Percentiles rank a stretch among this genome's conserved stretches.
Conservation (phyloP, 306 rosid species). For the Echinosophora koreensis region DNA sequence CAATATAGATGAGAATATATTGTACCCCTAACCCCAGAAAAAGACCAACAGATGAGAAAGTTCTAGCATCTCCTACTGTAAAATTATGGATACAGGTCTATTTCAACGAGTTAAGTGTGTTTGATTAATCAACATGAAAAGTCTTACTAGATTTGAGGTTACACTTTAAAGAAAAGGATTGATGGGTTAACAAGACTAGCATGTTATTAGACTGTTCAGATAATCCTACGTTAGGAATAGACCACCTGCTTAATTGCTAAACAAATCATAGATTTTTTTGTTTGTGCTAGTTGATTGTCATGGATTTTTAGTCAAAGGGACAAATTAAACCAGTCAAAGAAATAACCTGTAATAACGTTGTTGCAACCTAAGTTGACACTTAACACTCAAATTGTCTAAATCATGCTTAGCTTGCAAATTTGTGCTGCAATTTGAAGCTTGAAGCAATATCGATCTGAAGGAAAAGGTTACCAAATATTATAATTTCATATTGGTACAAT, state of each 20-base stretch:
- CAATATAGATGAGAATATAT: too few relatives aligned
- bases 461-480: constrained; percentile 49
- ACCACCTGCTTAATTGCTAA: constrained; percentile 34
- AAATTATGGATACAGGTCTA: constrained; percentile 30
- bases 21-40: too few relatives aligned
- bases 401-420: constrained; percentile 60
- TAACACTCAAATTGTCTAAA: constrained; percentile 53
- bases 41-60: neutral
- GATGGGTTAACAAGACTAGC: constrained; percentile 44
- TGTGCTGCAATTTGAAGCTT: constrained; percentile 52
- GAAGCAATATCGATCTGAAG: constrained; percentile 55
- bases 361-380: constrained; percentile 39
- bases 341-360: constrained; percentile 29
- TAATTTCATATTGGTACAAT: constrained; percentile 55
- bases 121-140: constrained; percentile 35
- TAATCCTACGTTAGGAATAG: constrained; percentile 50
- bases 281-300: neutral
- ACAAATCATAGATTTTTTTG: constrained; percentile 8
- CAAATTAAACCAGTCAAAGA: constrained; percentile 24
- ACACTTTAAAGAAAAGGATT: constrained; percentile 51
- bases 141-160: constrained; percentile 13
- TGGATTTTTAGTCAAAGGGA: constrained; percentile 2
- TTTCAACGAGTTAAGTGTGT: constrained; percentile 33
- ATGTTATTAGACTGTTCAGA: constrained; percentile 28
- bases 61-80: constrained; percentile 14